Base-by-base conservation (phyloP, 225 moss, liverwort and hornwort species). In the Pseudisothecium myosuroides region DNA sequence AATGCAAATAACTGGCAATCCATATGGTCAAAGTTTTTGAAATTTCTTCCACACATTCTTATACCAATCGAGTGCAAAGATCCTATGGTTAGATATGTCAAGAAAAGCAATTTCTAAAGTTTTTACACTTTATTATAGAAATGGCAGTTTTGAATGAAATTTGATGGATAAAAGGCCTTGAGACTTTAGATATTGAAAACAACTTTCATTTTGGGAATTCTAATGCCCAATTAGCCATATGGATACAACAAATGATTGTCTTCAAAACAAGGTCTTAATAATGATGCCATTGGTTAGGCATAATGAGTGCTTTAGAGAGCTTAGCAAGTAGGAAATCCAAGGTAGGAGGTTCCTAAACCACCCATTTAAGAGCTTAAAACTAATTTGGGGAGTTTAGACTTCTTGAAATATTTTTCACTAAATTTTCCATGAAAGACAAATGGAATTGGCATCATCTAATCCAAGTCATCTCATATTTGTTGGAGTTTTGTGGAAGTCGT, bases 11-110 rank as follows among this genome's bases (percentile, higher is more conserved):
- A 29, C 62, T 29, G 29, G 4, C 7, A 62, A 62, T 15, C 31
- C 14, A 62, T 0, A 0, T 1, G 4, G 2, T 62, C 31, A 14
- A 62, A 31, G 4, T 29, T 31, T 62, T 4, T 14, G 7, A 31
- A 62, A 15, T 7, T 29, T 29, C 62, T 62, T 29, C 7, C 4
- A 62, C 8, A 31, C 15, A 62, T 29, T 62, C 7, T 62, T 7
- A 4, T 62, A 7, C 29, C 8, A 62, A 0, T 32, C 8, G 17
- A 32, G 17, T 32, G 17, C 32, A 64, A 49, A 64, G 17, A 32
- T 64, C 32, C 17, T 64, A 32, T 17, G 9, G 5, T 64, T 32
- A 63, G 8, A 64, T 64, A 64, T 9, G 32, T 7, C 4, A 62
- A 31, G 32, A 16, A 63, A 63, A 63, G 8, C 0, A 16, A 32